Evolutionary conservation across 805 yeast genomes (phyloP), one percentile per base, ranked within the genome.

Genomic region (Candida mattraensis): DNA sequence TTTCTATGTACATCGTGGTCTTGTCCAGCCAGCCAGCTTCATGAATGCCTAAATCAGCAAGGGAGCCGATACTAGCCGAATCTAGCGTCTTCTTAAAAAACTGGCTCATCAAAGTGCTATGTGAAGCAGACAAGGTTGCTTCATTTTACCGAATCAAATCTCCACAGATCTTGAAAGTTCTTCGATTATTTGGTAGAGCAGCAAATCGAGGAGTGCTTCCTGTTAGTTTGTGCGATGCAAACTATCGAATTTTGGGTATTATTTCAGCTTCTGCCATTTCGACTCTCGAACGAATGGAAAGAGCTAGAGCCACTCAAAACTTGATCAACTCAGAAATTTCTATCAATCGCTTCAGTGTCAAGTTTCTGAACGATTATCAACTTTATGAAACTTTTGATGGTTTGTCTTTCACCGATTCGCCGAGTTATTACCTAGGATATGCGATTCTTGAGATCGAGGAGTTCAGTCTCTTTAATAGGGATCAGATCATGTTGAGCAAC

Each of bases 191-290:
- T 36, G 28, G 27, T 14, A 12, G 15, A 18, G 21, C 28, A 17
- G 30, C 25, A 21, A 18, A 22, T 29, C 18, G 30, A 13, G 20
- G 27, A 8, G 37, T 33, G 14, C 33, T 51, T 10, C 42, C 46
- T 7, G 18, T 52, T 7, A 32, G 35, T 12, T 18, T 47, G 13
- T 47, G 53, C 19, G 58, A 53, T 33, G 41, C 52, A 7, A 42
- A 42, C 14, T 27, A 34, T 34, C 37, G 34, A 29, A 36, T 45
- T 7, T 35, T 51, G 8, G 54, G 42, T 3, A n/a, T 42, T 5
- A 19, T 48, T 2, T 38, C 38, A 2, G 30, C 37, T 2, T 19
- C 28, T 7, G 47, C 56, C 2, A 38, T 53, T 9, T 21, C 44
- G 2, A 29, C 37, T 2, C 43, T 47, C 25, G 56, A 53, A 37